Evolutionary conservation across 768 basidiomycete genomes (phyloP).

Genomic region (Hemileccinum impolitum): DNA sequence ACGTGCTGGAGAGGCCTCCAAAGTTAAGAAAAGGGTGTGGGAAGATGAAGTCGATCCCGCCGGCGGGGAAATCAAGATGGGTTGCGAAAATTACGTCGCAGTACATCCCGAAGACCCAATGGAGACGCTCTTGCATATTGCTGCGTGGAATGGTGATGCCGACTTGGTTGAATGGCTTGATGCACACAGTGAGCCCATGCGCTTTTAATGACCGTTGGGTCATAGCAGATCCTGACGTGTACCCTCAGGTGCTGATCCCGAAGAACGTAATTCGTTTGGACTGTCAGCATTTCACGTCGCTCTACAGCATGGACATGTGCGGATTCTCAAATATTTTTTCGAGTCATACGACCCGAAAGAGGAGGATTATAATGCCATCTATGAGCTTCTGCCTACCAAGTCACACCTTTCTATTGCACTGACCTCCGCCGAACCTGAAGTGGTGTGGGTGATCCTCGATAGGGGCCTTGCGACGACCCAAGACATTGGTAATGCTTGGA

Average conservation of each 20-base stretch:
- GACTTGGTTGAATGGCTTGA: conserved; percentile 68
- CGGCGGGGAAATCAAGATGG: conserved; percentile 63
- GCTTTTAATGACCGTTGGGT: conserved; percentile 21
- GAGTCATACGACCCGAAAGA: conserved; percentile 55
- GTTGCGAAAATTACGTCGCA: conserved; percentile 51
- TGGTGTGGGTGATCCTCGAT: conserved; percentile 62
- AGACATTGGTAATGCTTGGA: conserved; percentile 53
- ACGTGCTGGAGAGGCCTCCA: conserved; percentile 46
- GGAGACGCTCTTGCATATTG: conserved; percentile 73
- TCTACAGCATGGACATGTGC: conserved; percentile 47
- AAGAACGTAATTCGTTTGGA: conserved; percentile 59
- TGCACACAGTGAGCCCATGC: conserved; percentile 55
- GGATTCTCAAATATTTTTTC: conserved; percentile 59
- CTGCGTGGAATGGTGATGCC: conserved; percentile 49
- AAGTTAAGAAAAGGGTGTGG: conserved; percentile 64
- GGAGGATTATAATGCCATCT: conserved; percentile 48
- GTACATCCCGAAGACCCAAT: conserved; percentile 46
- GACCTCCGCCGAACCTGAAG: conserved; percentile 57
- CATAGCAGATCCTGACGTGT: conserved; percentile 18
- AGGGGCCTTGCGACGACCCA: conserved; percentile 47
- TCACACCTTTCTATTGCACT: conserved; percentile 56
- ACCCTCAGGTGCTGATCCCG: conserved; percentile 62
- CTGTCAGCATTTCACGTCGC: conserved; percentile 68
- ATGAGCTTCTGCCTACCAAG: conserved; percentile 38
- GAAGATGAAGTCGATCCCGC: conserved; percentile 68